These are phyloP conservation scores for Volvox carteri DNA, from an alignment of 163 green algal genomes.

Conservation along the genomic window DNA sequence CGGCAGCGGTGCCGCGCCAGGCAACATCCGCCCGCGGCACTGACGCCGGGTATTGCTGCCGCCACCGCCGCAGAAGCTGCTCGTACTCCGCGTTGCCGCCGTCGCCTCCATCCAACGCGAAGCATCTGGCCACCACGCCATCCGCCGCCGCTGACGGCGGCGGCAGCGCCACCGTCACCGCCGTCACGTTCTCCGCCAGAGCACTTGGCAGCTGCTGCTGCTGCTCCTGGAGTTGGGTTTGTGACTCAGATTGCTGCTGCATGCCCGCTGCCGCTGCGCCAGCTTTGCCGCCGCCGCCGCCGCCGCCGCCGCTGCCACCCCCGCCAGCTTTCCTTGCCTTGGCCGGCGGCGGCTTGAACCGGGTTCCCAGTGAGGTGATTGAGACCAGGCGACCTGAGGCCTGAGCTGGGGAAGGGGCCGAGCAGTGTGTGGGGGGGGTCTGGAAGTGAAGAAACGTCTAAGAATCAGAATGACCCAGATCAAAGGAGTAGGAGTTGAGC, in stretches of 20 bases:
- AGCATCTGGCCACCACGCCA: too few relatives aligned
- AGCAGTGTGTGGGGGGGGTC: too few relatives aligned
- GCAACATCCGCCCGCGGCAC: constrained; percentile 19
- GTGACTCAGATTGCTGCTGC: too few relatives aligned
- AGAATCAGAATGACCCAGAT: too few relatives aligned
- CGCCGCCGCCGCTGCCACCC: not conserved
- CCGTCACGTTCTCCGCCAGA: too few relatives aligned
- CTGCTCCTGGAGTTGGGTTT: not conserved
- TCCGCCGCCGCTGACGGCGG: too few relatives aligned
- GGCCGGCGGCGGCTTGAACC: constrained; percentile 30
- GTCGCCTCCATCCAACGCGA: too few relatives aligned
- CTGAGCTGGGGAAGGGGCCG: too few relatives aligned
- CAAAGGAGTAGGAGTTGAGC: too few relatives aligned
- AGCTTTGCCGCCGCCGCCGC: not conserved
- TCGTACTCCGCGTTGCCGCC: not conserved
- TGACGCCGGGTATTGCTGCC: not conserved
- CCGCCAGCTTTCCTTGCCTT: not conserved
- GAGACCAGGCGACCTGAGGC: constrained; percentile 31
- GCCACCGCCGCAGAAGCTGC: constrained; percentile 4
- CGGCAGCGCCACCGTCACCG: not conserved
- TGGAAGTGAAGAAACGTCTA: too few relatives aligned
- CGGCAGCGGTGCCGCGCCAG: constrained; percentile 11
- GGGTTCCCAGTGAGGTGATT: not conserved
- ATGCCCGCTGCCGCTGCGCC: constrained; percentile 6
- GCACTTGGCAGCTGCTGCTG: not conserved